Base-by-base conservation (phyloP, 495 filamentous ascomycete genomes). In the Aspergillus ostianus region DNA sequence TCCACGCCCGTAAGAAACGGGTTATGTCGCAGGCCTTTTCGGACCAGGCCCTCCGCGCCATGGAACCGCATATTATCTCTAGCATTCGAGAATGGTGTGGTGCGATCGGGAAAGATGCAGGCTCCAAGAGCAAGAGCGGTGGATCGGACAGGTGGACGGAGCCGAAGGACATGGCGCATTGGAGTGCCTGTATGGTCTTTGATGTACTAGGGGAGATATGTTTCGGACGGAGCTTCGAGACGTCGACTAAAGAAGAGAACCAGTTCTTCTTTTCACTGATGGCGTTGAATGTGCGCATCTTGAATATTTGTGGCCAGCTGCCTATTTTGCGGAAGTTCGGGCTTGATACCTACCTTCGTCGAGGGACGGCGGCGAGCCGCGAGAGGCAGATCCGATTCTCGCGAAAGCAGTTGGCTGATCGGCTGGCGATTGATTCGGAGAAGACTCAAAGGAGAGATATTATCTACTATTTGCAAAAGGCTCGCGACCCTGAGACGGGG, bases 351-450 rank as follows among this genome's bases (percentile, higher is more conserved):
- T 63, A 64, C 59, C 56, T 62, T 29, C 46, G 47, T 15, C 29
- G 29, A 32, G 29, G 29, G 29, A 32, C 29, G 29, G 29, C 29
- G 29, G 29, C 29, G 3, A 32, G 29, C 29, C 29, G 29, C 29
- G 29, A 32, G 29, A 32, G 29, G 29, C 29, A 32, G 29, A 32
- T 32, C 29, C 29, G 29, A 10, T 32, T 32, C 29, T 32, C 29
- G 29, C 6, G 29, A 10, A 7, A 32, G 29, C 29, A 32, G 29
- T 66, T 66, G 47, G 53, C 59, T 29, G 83, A 81, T 23, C 80
- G 82, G 49, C 69, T 84, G 7, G 83, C 83, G 5, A 73, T 71
- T 26, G 84, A 87, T 63, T 82, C 82, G 19, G 82, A 87, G 65
- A 6, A 2, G 29, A 32, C 29, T 2, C 29, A 32, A 10, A 32